A percentile compares a stretch with the other conserved stretches of the same genome.
Conservation (phyloP, 371 early-diverging fungal genomes). For the Rhizopus arrhizus region DNA sequence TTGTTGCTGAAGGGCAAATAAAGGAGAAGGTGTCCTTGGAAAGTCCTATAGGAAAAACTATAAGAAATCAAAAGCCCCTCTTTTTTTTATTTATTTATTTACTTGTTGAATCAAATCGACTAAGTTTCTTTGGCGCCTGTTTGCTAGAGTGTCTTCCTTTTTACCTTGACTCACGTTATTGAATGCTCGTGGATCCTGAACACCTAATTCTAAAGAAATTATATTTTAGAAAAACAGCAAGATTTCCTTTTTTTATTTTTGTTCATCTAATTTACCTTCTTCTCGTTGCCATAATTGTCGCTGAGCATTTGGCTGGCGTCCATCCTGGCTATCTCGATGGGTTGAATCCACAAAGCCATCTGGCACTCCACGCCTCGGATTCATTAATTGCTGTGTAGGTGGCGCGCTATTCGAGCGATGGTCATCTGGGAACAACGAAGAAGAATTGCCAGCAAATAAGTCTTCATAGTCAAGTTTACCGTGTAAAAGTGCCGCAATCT, state of each 20-base stretch:
- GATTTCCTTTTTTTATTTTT: neutral
- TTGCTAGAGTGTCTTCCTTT: constrained; percentile 22
- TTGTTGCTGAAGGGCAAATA: constrained; percentile 65
- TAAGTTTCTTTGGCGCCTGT: constrained; percentile 34
- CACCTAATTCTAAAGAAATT: neutral
- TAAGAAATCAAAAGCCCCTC: neutral
- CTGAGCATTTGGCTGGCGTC: constrained; percentile 6
- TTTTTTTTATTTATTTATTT: constrained; percentile 7
- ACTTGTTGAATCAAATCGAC: constrained; percentile 47
- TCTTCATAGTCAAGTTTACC: constrained; percentile 45
- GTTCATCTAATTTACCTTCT: constrained; percentile 20
- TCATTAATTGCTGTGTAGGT: constrained; percentile 30
- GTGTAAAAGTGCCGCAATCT: constrained; percentile 51
- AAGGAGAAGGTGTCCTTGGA: constrained; percentile 86
- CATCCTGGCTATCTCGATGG: constrained; percentile 10
- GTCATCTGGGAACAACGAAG: constrained; percentile 33
- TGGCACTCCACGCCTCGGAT: constrained; percentile 4
- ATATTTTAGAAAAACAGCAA: neutral
- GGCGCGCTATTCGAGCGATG: constrained; percentile 49
- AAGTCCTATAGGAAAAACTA: constrained; percentile 56
- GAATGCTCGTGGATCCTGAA: neutral
- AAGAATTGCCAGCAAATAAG: constrained; percentile 24
- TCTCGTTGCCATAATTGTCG: constrained; percentile 36
- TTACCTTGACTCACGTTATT: constrained; percentile 18
- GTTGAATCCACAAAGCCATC: constrained; percentile 5